Evolutionary conservation across 2,329 filamentous ascomycete genomes (phyloP), one percentile per base, ranked within the genome.

Genomic region (Cladophialophora carrionii): DNA sequence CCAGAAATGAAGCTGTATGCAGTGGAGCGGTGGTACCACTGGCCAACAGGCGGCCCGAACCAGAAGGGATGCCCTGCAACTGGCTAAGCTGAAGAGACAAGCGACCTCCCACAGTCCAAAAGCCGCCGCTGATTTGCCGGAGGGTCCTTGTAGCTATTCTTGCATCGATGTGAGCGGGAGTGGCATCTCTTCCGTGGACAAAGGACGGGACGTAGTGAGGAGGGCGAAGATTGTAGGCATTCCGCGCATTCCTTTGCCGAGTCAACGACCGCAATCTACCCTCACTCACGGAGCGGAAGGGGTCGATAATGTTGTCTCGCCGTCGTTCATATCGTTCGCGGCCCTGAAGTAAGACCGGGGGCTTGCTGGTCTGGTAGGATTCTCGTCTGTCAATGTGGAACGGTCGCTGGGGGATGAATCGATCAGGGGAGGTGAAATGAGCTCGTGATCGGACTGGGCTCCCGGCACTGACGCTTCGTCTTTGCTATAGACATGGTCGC

Each of bases 31-130:
- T 91, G 1, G 89, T 90, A 32, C 90, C 86, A 73, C 87, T 90
- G 60, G 85, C 85, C n/a, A 90, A 73, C 57, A 88, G 77, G 29
- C 84, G 84, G 29, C 88, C 88, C 64, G 83, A 83, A 1, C 88
- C 89, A 75, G 89, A 83, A 54, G 88, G 80, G 22, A 88, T 71
- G 4, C 76, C 78, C 56, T 76, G 70, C 20, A 82, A 70, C 31
- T 75, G 74, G 51, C 72, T 79, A 17, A 82, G 78, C 29, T 79
- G 80, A 7, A 81, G 79, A n/a, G 86, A 84, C 57, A 85, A 84
- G 9, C 85, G 74, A n/a, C 90, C 89, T 29, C 91, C 90, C 10
- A 95, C 87, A 20, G 87, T 85, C 91, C 91, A 96, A 20, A 94
- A 83, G 9, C 88, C 84, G 2, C 90, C 89, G 74, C 90, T 93